These are phyloP conservation scores for Saccharomyces hybrid DNA, from an alignment of 1,139 yeast species.

Conservation along the genomic window DNA sequence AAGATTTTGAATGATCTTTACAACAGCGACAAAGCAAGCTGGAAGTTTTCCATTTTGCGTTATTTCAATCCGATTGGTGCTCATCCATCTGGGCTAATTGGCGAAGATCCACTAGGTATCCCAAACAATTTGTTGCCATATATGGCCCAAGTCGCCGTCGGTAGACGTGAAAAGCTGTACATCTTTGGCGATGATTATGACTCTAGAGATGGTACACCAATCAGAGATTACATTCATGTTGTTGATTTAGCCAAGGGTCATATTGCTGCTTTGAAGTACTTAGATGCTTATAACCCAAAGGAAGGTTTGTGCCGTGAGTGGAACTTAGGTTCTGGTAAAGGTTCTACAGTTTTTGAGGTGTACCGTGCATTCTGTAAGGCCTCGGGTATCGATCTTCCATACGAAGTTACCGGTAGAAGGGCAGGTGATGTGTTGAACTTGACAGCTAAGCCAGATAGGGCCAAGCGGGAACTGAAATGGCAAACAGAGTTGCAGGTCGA, in stretches of 20 bases:
- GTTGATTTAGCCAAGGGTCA: constrained; percentile 79
- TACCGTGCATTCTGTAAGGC: constrained; percentile 59
- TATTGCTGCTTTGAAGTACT: constrained; percentile 58
- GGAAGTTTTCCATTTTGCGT: constrained; percentile 62
- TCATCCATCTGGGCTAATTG: constrained; percentile 71
- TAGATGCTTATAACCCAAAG: constrained; percentile 35
- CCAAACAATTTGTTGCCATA: constrained; percentile 72
- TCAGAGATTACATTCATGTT: constrained; percentile 76
- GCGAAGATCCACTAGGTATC: constrained; percentile 72
- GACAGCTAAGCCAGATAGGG: constrained; percentile 65
- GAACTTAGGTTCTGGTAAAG: constrained; percentile 79
- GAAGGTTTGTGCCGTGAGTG: constrained; percentile 62
- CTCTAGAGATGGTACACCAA: constrained; percentile 73
- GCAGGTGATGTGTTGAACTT: constrained; percentile 74
- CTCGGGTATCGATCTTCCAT: constrained; percentile 60
- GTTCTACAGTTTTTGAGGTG: constrained; percentile 70
- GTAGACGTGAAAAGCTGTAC: constrained; percentile 55
- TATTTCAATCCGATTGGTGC: constrained; percentile 84
- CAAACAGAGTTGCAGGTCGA: constrained; percentile 48
- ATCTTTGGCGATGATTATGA: constrained; percentile 65
- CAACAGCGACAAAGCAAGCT: constrained; percentile 37
- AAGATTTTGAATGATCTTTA: constrained; percentile 52
- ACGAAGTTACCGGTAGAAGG: constrained; percentile 57
- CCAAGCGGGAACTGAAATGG: constrained; percentile 62
- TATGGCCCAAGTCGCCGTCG: constrained; percentile 71